phyloP scores from a whole-genome alignment of 2,329 filamentous ascomycete species.

The Orbilia quercus region DNA sequence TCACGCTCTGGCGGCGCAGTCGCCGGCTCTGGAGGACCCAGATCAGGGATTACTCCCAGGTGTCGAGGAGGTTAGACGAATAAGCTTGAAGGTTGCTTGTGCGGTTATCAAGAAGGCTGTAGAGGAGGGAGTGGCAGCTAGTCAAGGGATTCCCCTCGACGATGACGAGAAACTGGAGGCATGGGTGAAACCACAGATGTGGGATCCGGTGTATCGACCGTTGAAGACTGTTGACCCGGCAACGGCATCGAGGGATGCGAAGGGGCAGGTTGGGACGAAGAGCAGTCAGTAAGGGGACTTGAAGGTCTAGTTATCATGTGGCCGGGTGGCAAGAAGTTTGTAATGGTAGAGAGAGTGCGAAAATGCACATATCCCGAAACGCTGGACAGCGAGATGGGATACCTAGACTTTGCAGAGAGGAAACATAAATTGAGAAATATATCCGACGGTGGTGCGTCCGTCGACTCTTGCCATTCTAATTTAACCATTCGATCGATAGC shows the following conservation, averaged over 20 bases:
- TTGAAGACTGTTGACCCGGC: constrained; percentile 70
- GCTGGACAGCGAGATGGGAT: neutral
- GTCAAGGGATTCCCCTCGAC: constrained; percentile 72
- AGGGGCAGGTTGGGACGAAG: constrained; percentile 68
- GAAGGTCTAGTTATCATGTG: constrained; percentile 13
- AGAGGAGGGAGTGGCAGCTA: constrained; percentile 74
- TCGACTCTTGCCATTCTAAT: constrained; percentile 10
- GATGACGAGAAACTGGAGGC: constrained; percentile 71
- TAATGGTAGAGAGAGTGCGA: neutral
- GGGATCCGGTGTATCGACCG: constrained; percentile 76
- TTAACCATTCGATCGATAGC: constrained; percentile 21
- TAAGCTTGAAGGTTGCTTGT: constrained; percentile 80
- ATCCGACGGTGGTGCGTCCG: constrained; percentile 1
- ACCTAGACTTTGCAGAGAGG: too few species aligned
- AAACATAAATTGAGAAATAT: neutral
- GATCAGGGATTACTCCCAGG: constrained; percentile 78
- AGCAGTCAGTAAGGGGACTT: constrained; percentile 40
- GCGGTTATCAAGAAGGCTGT: constrained; percentile 79
- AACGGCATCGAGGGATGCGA: constrained; percentile 70
- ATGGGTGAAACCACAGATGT: constrained; percentile 84
- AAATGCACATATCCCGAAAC: constrained; percentile 19
- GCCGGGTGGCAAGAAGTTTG: constrained; percentile 15
- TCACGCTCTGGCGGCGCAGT: constrained; percentile 75
- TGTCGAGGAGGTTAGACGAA: constrained; percentile 77
- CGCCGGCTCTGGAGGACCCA: constrained; percentile 75